Base-by-base conservation (phyloP, 2,329 filamentous ascomycete species). In the Colletotrichum tropicicola region DNA sequence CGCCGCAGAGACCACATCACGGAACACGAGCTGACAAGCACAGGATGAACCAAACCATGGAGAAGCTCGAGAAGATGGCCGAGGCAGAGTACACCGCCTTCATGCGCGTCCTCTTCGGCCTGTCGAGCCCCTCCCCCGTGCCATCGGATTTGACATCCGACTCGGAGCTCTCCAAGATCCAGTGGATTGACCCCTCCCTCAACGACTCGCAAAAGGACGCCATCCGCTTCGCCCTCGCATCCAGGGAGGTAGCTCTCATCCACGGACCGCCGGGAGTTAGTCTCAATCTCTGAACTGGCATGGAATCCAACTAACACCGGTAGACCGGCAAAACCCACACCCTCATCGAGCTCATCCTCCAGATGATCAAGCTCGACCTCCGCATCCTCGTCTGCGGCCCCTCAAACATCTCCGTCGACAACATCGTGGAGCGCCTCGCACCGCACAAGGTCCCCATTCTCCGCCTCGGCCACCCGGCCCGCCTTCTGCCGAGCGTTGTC, bases 381-480 rank as follows among this genome's bases (percentile, higher is more conserved):
- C 88, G 94, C 2, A 83, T 98, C 10, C 84, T 98, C 2, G 95
- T 98, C n/a, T 98, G 96, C 72, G 96, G 95, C 0, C 96, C 96
- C 0, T 97, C 93, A 28, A 99, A 99, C 75, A 94, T 99, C 70
- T 96, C 93, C 0, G 96, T 99, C 1, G 96, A 99, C 84, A 99
- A 99, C 74, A 97, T 99, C 62, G 94, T 98, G 8, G 96, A 99
- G 78, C 89, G 96, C 7, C 86, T 98, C 2, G 89, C 94, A 2
- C 89, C 92, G 0, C 92, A 94, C 76, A 94, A 93, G 72, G 85
- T 98, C 1, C 91, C 93, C 0, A 93, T 98, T 71, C 87, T 98
- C 35, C 91, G 96, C 2, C 87, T 99, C 1, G 96, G 96, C 1
- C 96, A 99, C 77, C 96, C 96, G 0, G 96, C 96, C 1, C 90